Base-by-base conservation (phyloP, 2,329 filamentous ascomycete species). In the Geosmithia putterillii region DNA sequence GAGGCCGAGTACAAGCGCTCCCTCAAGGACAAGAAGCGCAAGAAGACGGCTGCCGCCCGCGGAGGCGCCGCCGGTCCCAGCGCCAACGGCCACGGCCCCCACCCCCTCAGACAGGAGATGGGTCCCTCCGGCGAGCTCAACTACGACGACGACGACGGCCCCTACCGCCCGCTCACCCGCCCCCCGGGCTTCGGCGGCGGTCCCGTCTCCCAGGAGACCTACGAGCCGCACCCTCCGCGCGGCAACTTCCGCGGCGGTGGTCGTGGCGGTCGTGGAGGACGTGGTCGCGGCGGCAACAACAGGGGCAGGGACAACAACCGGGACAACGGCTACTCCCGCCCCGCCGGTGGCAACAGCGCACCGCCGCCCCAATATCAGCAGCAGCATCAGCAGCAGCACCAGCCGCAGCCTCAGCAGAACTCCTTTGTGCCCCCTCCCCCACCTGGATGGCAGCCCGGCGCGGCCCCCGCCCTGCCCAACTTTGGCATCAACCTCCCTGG, bases 1-100 rank as follows among this genome's bases (percentile, higher is more conserved):
- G 92, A 98, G 62, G 83, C 83, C 7, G 86, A 88, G 52, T 79
- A 87, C 57, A 94, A 83, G 65, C 68, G 75, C 45, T 72, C 73
- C 46, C 53, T 78, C 42, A 88, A 88, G 62, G 73, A 79, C 48
- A 82, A 82, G 61, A 77, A 74, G 53, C 76, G 70, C 55, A 67
- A 66, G 47, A 70, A 60, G 47, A 63, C 61, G 38, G 64, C 61
- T 25, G 59, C 57, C 18, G 63, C 63, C 19, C 58, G 60, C 40
- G 57, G 58, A 15, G 52, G 59, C 21, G 58, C 59, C 48, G 54
- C 52, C 21, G 38, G 18, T 21, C 4, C 28, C 28, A 12, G 10
- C 28, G 28, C 6, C 10, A 32, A 32, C 28, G 28, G 10, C 3
- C 55, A 59, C 51, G 56, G 63, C 43, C 59, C 64, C 22, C 64